These are phyloP conservation scores for Candida vaughaniae DNA, from an alignment of 805 yeast genomes.

Conservation along the genomic window DNA sequence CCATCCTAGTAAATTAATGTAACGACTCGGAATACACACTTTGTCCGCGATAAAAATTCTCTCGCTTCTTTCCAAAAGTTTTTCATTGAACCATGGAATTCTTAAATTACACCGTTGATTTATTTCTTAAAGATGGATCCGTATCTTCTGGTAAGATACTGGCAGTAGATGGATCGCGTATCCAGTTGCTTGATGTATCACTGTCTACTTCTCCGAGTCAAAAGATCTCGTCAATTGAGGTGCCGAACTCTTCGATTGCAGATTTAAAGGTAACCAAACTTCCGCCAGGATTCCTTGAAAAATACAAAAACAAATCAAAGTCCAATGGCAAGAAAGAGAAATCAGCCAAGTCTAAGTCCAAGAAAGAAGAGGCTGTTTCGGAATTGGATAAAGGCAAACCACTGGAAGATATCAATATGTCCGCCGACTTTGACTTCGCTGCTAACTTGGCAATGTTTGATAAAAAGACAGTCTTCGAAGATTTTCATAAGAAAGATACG, in stretches of 20 bases:
- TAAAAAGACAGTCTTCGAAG: conserved; percentile 74
- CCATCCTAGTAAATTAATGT: conserved; percentile 6
- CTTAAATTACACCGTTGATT: conserved; percentile 39
- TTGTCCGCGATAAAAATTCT: too few relatives aligned
- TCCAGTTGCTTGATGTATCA: conserved; percentile 23
- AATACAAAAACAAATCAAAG: conserved; percentile 13
- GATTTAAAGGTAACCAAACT: conserved; percentile 58
- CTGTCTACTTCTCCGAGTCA: conserved; percentile 14
- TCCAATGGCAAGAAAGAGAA: conserved; percentile 11
- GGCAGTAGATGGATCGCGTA: conserved; percentile 28
- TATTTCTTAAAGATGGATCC: conserved; percentile 39
- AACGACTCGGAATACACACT: too few relatives aligned
- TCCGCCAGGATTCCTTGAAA: conserved; percentile 34
- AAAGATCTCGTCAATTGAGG: conserved; percentile 15
- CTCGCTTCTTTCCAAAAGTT: not conserved
- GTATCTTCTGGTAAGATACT: conserved; percentile 33
- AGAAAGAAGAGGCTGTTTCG: conserved; percentile 4
- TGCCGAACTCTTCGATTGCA: conserved; percentile 40
- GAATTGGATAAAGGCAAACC: not conserved
- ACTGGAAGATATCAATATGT: conserved; percentile 12
- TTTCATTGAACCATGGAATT: conserved; percentile 31
- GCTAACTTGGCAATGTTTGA: conserved; percentile 80
- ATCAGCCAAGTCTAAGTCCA: not conserved
- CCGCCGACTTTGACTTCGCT: conserved; percentile 77
- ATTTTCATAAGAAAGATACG: conserved; percentile 63